Evolutionary conservation across 73 alveolate species (phyloP).

Genomic region (Blepharisma japonicum): DNA sequence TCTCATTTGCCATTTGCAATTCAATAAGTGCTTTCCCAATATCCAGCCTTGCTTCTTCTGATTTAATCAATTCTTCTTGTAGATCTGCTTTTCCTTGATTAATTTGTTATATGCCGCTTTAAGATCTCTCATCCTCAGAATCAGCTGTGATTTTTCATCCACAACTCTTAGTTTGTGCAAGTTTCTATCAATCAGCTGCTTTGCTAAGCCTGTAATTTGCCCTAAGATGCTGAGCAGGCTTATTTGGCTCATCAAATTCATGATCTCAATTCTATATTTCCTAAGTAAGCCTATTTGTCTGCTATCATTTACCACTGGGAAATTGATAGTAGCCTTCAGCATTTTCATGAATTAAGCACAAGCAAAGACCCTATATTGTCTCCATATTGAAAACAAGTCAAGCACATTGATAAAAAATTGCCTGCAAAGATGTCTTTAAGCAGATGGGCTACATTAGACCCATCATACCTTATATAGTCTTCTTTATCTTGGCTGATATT

Average conservation of each 20-base stretch:
- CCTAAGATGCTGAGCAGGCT: slow-evolving; percentile 23
- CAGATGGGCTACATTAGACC: slow-evolving; percentile 82
- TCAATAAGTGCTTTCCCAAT: slow-evolving; percentile 61
- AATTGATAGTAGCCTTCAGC: slow-evolving; percentile 77
- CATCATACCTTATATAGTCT: slow-evolving; percentile 86
- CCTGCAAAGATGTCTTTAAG: slow-evolving; percentile 93
- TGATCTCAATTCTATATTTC: slow-evolving; percentile 75
- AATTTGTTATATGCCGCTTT: slow-evolving; percentile 51
- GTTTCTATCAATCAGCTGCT: slow-evolving; percentile 57
- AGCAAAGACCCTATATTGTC: slow-evolving; percentile 89
- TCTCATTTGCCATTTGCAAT: slow-evolving; percentile 53
- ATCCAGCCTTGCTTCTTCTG: slow-evolving; percentile 60
- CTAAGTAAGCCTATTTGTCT: slow-evolving; percentile 78
- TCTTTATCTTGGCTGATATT: slow-evolving; percentile 86
- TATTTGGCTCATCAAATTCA: not conserved
- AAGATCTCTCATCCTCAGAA: slow-evolving; percentile 57
- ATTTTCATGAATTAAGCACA: slow-evolving; percentile 82
- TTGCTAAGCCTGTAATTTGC: slow-evolving; percentile 60
- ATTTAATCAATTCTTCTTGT: slow-evolving; percentile 47
- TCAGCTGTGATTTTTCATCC: slow-evolving; percentile 50
- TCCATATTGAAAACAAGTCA: slow-evolving; percentile 88
- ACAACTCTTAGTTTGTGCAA: slow-evolving; percentile 52
- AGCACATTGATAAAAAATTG: slow-evolving; percentile 84
- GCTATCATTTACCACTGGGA: slow-evolving; percentile 85
- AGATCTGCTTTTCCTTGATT: slow-evolving; percentile 58